Base-by-base conservation (phyloP, 768 basidiomycete genomes). In the Pisolithus marmoratus region DNA sequence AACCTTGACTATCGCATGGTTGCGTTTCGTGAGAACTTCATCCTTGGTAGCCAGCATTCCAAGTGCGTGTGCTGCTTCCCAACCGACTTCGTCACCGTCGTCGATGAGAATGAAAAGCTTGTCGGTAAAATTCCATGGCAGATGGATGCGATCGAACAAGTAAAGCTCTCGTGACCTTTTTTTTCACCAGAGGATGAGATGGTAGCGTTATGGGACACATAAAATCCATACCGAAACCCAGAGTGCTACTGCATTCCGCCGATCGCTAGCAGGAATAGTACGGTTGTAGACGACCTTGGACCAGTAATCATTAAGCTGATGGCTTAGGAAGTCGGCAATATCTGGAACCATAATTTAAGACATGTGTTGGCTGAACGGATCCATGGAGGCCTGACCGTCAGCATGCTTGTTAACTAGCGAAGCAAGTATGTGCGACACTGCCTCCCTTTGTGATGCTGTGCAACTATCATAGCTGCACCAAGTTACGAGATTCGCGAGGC, bases 1-100 rank as follows among this genome's bases (percentile, higher is more conserved):
- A 52, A 91, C 95, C 76, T 85, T 87, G 37, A 92, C 73, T 14
- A 88, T 77, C 2, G 90, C 82, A 65, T 84, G 79, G 60, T 95
- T 87, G 46, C 74, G 73, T 69, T 92, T 97, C 9, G 81, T 86
- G 58, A 96, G 66, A 23, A 87, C 68, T 8, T 70, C 63, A 58
- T 91, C 89, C 1, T 74, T 67, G 27, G 76, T 75, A 6, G 81
- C 77, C 36, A 94, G 70, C 42, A 79, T 70, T 0, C 91, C 90
- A 38, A 97, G 67, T 0, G 82, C 81, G 54, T 78, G 82, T 0
- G 92, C 94, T 14, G 88, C 93, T 46, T 83, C 78, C 76, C 81
- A 82, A 15, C 79, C 79, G 38, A 96, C 70, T 0, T 63, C 63
- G 45, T 71, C 34, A 14, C 34, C 70, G 59, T 96, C 91, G 5